Evolutionary conservation across 768 basidiomycete species (phyloP), one percentile per base, ranked within the genome.

Genomic region (Pleurotus pulmonarius): DNA sequence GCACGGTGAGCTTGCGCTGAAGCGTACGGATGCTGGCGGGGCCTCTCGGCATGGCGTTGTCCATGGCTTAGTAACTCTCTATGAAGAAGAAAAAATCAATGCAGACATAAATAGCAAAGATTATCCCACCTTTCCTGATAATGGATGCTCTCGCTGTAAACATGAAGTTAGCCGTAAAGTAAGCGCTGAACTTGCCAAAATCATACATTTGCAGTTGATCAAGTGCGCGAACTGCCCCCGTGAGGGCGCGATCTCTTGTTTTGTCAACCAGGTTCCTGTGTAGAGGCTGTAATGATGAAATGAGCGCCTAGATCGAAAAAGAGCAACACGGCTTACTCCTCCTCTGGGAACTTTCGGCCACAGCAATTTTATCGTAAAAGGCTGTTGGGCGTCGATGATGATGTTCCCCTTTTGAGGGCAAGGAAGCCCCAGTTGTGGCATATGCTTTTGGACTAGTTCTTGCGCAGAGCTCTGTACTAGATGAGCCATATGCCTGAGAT

Each of bases 351-450:
- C 11, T 15, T 24, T 24, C 29, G 48, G 48, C 48, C 48, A 49
- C 15, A 49, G 11, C 13, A 49, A 25, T 26, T 34, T 25, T 20
- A 49, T n/a, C 25, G 13, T 24, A 4, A 16, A n/a, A 13, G 22
- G 26, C 20, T 15, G 26, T 8, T 8, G 29, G 29, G 29, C 29
- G 15, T n/a, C 25, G 11, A 37, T n/a, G 18, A 15, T 20, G 15
- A 72, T 67, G 41, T 74, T 75, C 2, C 60, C 64, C 25, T 55
- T 58, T 61, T 75, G 78, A 0, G 77, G 77, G 44, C 68, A 69
- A 0, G 77, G 73, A 7, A 77, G 57, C 54, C 71, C 74, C n/a
- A 80, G 62, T 1, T 51, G 52, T 5, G 56, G 22, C 43, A 79
- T 59, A 52, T 80, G 77, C 25, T 67, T 58, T 58, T 46, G 15